Evolutionary conservation across 2,329 filamentous ascomycete genomes (phyloP).

Genomic region (Alternaria metachromatica): DNA sequence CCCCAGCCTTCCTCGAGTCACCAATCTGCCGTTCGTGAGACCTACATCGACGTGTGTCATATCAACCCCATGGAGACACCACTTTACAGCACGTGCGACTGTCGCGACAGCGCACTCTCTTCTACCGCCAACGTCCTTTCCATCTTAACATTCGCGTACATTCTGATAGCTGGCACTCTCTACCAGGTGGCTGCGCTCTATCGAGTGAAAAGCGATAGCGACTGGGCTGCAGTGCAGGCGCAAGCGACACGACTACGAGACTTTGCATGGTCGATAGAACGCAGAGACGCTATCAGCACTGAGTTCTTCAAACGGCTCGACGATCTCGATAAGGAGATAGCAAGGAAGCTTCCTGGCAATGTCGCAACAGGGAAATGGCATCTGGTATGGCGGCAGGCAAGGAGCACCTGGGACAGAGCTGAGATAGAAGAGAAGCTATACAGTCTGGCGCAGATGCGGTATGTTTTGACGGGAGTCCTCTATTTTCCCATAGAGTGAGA

Average conservation of each 20-base stretch:
- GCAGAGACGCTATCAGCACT: not conserved
- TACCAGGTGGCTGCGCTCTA: not conserved
- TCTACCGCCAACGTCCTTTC: not conserved
- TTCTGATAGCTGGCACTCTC: not conserved
- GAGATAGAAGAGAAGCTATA: not conserved
- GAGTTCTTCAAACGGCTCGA: not conserved
- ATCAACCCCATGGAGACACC: not conserved
- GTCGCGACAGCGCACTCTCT: not conserved
- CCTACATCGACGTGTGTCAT: not conserved
- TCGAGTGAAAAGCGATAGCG: not conserved
- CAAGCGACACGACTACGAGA: not conserved
- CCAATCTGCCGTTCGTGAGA: not conserved
- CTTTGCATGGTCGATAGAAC: not conserved
- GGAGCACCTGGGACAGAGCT: not conserved
- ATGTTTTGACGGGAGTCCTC: not conserved
- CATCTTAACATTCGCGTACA: not conserved
- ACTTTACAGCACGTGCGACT: not conserved
- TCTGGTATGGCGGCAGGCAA: not conserved
- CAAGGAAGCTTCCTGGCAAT: not conserved
- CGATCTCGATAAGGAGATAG: not conserved
- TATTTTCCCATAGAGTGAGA: not conserved
- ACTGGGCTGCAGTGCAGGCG: not conserved
- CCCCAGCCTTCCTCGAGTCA: not conserved
- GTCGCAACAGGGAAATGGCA: not conserved
- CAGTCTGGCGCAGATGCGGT: not conserved